phyloP scores from a whole-genome alignment of 345 rosid genomes.

The Melaleuca alternifolia region DNA sequence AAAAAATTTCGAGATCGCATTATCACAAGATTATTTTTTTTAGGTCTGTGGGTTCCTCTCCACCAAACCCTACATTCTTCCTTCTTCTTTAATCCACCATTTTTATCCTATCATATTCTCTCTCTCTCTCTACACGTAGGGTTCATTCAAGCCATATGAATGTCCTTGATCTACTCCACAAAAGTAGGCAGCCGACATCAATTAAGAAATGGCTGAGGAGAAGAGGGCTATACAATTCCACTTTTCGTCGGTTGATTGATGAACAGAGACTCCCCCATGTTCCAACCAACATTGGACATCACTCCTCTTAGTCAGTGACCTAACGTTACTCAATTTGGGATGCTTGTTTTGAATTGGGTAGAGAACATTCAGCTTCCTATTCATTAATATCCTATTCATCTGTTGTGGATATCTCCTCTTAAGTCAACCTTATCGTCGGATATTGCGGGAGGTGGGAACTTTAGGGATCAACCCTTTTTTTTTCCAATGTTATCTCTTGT shows the following conservation, averaged over 20 bases:
- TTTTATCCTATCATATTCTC: neutral
- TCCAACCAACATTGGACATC: neutral
- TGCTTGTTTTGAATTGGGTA: neutral
- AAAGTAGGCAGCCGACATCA: slow-evolving; percentile 26
- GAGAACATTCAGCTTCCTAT: neutral
- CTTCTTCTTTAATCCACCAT: neutral
- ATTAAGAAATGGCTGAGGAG: neutral
- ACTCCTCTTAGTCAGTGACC: neutral
- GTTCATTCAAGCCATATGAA: neutral
- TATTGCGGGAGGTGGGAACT: neutral
- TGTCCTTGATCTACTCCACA: slow-evolving; percentile 7
- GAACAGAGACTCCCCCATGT: neutral
- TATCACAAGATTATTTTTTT: neutral
- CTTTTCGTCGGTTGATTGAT: neutral
- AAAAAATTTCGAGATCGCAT: neutral
- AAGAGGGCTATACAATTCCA: neutral
- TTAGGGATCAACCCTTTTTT: neutral
- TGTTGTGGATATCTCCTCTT: neutral
- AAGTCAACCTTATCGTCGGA: neutral
- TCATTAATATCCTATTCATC: neutral
- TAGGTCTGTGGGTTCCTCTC: neutral
- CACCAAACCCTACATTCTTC: neutral
- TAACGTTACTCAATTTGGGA: neutral
- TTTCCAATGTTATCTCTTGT: neutral
- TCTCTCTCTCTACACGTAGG: neutral